A percentile compares a stretch with the other conserved stretches of the same genome.
Conservation (phyloP, 352 stramenopile genomes). For the Globisporangium sylvaticum region DNA sequence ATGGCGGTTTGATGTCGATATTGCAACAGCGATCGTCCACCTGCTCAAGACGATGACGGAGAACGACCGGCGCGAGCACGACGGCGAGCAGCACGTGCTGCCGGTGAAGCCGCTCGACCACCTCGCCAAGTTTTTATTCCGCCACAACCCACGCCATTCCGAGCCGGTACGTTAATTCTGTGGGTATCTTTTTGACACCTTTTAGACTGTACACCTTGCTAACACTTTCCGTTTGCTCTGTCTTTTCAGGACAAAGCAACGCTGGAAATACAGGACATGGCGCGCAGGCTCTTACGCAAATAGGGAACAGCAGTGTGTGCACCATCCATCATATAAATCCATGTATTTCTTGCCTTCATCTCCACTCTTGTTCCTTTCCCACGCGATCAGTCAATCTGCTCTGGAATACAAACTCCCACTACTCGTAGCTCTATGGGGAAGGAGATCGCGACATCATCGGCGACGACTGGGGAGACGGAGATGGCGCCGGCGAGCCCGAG, state of each 20-base stretch:
- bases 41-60: constrained; percentile 49
- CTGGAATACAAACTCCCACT: not conserved
- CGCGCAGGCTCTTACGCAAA: constrained; percentile 31
- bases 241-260: constrained; percentile 25
- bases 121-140: constrained; percentile 58
- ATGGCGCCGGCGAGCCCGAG: constrained; percentile 51
- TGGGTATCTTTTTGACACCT: no score
- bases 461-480: constrained; percentile 46
- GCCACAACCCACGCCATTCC: constrained; percentile 54
- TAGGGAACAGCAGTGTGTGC: constrained; percentile 11
- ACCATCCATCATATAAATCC: not conserved
- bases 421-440: constrained; percentile 28
- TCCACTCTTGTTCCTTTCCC: not conserved
- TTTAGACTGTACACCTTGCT: not conserved
- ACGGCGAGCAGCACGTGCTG: constrained; percentile 31
- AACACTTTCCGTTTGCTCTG: not conserved
- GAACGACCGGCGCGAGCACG: constrained; percentile 31
- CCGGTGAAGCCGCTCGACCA: constrained; percentile 60
- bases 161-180: constrained; percentile 32
- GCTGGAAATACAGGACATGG: constrained; percentile 31
- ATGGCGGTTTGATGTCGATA: not conserved
- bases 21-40: constrained; percentile 38
- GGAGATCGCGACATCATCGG: constrained; percentile 57
- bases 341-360: not conserved
- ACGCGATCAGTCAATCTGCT: not conserved